A percentile compares a stretch with the other conserved stretches of the same genome.
Evolutionary conservation across 1,284 basidiomycete genomes (phyloP).

Genomic region (Tetrapyrgos nigripes): DNA sequence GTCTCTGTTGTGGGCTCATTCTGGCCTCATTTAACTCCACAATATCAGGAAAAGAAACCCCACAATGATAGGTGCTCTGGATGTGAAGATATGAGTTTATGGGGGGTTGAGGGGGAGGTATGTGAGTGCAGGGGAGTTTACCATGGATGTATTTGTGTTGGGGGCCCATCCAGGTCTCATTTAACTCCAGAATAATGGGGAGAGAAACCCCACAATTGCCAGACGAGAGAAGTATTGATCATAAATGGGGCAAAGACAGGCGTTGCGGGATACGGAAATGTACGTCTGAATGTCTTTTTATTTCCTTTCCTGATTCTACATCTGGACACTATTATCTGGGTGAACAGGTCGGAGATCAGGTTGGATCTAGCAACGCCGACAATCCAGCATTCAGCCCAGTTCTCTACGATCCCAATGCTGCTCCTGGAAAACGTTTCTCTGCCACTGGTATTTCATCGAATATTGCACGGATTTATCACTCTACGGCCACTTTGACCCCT

Average conservation of each 20-base stretch:
- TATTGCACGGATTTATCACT: slow-evolving; percentile 44
- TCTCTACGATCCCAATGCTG: slow-evolving; percentile 51
- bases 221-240: slow-evolving; percentile 50
- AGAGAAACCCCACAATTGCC: too few relatives aligned
- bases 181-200: too few relatives aligned
- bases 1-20: too few relatives aligned
- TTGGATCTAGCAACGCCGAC: slow-evolving; percentile 49
- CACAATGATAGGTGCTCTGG: too few relatives aligned
- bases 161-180: too few relatives aligned
- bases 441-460: slow-evolving; percentile 44
- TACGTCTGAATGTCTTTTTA: slow-evolving; percentile 24
- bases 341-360: slow-evolving; percentile 36
- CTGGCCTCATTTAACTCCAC: too few relatives aligned
- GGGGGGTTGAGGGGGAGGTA: too few relatives aligned
- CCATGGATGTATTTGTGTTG: too few relatives aligned
- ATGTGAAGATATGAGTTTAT: too few relatives aligned
- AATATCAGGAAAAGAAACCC: too few relatives aligned
- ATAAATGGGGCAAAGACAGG: slow-evolving; percentile 50
- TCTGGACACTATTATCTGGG: slow-evolving; percentile 42
- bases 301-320: too few relatives aligned
- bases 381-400: slow-evolving; percentile 45
- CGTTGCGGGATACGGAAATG: slow-evolving; percentile 67
- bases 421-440: slow-evolving; percentile 47
- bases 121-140: too few relatives aligned
- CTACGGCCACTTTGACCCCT: slow-evolving; percentile 38